Evolutionary conservation across 352 stramenopile species (phyloP), one percentile per base, ranked within the genome.

Genomic region (Peronospora farinosa): DNA sequence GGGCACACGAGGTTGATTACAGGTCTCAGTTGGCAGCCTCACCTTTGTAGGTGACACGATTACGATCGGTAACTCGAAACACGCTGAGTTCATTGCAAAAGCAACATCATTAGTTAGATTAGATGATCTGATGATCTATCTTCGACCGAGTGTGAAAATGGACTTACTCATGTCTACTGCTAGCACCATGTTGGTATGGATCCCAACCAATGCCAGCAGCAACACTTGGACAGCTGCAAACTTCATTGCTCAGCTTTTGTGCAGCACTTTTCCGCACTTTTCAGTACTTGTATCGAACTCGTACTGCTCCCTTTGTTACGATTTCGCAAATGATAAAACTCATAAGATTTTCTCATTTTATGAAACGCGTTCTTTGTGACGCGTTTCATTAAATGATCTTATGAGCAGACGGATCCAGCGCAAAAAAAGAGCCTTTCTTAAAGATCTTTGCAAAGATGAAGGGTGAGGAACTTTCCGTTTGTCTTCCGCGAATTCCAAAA

Each of bases 11-110:
- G 60, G 51, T 33, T 79, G 72, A 40, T 75, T 75, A 48, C 71
- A 85, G 3, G 57, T 76, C 35, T 74, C 59, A 2, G 65, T 70
- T n/a, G 74, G 71, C n/a, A 83, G 40, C 28, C 62, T 67, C 35
- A 67, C 52, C 21, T 65, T 62, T 3, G 58, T 67, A 2, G 68
- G 64, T 4, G 65, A 74, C 15, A 82, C 65, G 19, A 82, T 56
- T 6, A 82, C 68, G 23, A 82, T 60, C 5, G 71, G 71, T 12
- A 82, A 39, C 39, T 78, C 71, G 31, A 72, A 82, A 52, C 71
- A 82, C 9, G 61, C 71, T 78, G 19, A 5, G 28, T 42, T 13
- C 25, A 36, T 21, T 25, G 8, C 19, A 42, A 31, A 5, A 23
- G 13, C 9, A 51, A 19, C 7, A 32, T 19, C 41, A 30, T 13